Evolutionary conservation across 805 yeast genomes (phyloP).

Genomic region (Sporopachydermia lactativora): DNA sequence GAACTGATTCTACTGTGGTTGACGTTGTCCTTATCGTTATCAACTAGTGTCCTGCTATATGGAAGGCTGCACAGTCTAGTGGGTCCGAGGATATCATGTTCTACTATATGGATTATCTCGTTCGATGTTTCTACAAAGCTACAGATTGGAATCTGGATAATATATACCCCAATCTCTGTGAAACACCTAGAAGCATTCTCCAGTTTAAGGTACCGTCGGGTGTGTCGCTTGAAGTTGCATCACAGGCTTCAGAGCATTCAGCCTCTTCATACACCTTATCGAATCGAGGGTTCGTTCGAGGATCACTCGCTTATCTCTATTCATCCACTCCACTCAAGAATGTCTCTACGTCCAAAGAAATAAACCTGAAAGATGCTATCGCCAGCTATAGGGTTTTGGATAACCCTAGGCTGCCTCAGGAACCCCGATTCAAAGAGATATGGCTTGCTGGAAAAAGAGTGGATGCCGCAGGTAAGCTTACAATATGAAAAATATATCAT

Average conservation of each 20-base stretch:
- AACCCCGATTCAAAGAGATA: conserved; percentile 12
- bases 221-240: conserved; percentile 47
- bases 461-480: conserved; percentile 10
- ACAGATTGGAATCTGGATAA: conserved; percentile 75
- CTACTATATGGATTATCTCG: conserved; percentile 77
- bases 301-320: conserved; percentile 73
- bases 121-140: conserved; percentile 50
- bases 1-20: no score
- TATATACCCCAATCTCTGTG: conserved; percentile 48
- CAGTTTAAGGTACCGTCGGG: conserved; percentile 67
- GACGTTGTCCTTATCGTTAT: no score
- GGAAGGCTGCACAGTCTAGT: no score
- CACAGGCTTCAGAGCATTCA: conserved; percentile 53
- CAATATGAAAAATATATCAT: no score
- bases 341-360: conserved; percentile 34
- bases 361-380: conserved; percentile 52
- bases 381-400: conserved; percentile 52
- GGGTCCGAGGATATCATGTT: conserved; percentile 53
- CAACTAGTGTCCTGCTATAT: no score
- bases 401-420: conserved; percentile 23
- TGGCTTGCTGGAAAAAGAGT: conserved; percentile 17
- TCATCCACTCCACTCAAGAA: conserved; percentile 42
- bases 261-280: conserved; percentile 63
- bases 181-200: conserved; percentile 29
- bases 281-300: conserved; percentile 51